A percentile compares a stretch with the other conserved stretches of the same genome.
These are phyloP conservation scores for Alisma plantagoaquatica DNA, from an alignment of 106 monocot species.

Conservation along the genomic window DNA sequence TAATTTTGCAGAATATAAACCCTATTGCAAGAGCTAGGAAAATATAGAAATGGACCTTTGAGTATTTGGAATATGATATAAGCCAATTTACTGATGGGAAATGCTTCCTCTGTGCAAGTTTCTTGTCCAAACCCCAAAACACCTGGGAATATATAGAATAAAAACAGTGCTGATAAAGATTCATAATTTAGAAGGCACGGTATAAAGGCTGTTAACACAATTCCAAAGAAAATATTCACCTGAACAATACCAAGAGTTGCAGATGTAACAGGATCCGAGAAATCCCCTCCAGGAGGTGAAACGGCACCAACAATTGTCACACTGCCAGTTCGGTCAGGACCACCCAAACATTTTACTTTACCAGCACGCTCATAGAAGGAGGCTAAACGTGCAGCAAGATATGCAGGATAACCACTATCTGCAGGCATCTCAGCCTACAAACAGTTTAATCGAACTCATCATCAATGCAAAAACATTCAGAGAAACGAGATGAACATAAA, in stretches of 20 bases:
- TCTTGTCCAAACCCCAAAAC: constrained; percentile 99
- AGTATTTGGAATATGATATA: constrained; percentile 98
- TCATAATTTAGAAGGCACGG: too few relatives aligned
- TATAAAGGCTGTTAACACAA: too few relatives aligned
- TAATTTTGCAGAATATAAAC: too few relatives aligned
- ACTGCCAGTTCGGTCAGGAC: constrained; percentile 80
- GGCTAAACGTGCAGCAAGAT: constrained; percentile 89
- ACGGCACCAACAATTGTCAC: constrained; percentile 99
- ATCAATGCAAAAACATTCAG: too few relatives aligned
- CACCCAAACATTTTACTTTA: constrained; percentile 93
- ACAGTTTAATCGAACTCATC: too few relatives aligned
- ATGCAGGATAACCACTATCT: constrained; percentile 99
- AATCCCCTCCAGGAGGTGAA: constrained; percentile 99
- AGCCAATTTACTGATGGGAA: constrained; percentile 99
- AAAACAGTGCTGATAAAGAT: too few relatives aligned
- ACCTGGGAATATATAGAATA: too few relatives aligned
- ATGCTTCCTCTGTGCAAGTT: constrained; percentile 98
- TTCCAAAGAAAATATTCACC: too few relatives aligned
- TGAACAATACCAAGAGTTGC: constrained; percentile 99
- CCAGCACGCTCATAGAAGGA: constrained; percentile 99
- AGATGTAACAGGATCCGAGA: constrained; percentile 99
- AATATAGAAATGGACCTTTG: constrained; percentile 67
- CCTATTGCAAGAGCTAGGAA: too few relatives aligned
- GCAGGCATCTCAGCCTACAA: constrained; percentile 98
- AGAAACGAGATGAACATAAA: too few relatives aligned